Base-by-base conservation (phyloP, 805 yeast genomes). In the Candida krabiensis region DNA sequence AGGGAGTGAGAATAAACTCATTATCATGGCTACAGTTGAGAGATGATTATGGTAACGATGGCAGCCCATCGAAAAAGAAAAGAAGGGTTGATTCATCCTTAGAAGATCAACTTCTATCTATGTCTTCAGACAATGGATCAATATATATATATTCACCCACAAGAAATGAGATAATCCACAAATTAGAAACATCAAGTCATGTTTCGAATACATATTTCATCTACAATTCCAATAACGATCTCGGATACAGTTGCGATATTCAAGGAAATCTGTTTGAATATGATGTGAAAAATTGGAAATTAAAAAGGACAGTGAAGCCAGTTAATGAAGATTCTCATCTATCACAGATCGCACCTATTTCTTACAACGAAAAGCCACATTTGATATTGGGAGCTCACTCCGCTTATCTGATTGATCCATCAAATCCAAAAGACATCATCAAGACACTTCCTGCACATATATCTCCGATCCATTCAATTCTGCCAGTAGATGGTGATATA, bases 391-490 rank as follows among this genome's bases (percentile, higher is more conserved):
- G 86, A 2, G 80, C 91, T 2, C 86, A 86, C 49, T 72, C 81
- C 26, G 71, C 86, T 4, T 73, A 72, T 45, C 58, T 85, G 38
- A 60, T 80, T 17, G 77, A 79, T 50, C 54, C 66, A 9, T 50
- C 61, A 5, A 39, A 55, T 44, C 19, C 67, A 43, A 56, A 53
- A 28, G 61, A 63, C 36, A 61, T 78, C 2, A 60, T 72, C 13
- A 69, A 67, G 48, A 71, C 80, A 2, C 79, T 77, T 55, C 88
- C 95, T 2, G 95, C 91, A 19, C 95, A 87, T 56, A 77, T 86
- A 21, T 73, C 85, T 14, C 82, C 88, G 4, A 73, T 87, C 28
- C 70, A 69, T 49, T 61, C 77, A 9, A 61, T 82, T 9, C 40
- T 71, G 25, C 63, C 72, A 5, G 55, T 71, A 14, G 43, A 53